phyloP scores from a whole-genome alignment of 495 filamentous ascomycete species.

The Neurospora terricola region DNA sequence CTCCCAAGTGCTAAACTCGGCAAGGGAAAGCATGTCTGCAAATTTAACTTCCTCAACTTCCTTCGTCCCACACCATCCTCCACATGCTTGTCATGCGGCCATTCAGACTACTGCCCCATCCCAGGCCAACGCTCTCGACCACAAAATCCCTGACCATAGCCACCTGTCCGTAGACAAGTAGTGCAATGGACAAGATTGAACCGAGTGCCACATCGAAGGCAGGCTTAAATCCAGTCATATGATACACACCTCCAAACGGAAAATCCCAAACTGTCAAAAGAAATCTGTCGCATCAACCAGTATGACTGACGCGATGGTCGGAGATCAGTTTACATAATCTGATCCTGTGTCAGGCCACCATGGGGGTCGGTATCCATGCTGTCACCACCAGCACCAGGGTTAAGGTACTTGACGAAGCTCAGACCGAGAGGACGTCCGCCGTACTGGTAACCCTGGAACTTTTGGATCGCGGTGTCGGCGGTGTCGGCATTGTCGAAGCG shows the following conservation, averaged over 20 bases:
- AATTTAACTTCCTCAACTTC: background rate
- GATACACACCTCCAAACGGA: background rate
- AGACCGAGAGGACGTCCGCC: conserved; percentile 89
- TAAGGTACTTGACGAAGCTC: conserved; percentile 83
- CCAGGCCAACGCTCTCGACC: background rate
- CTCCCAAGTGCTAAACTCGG: background rate
- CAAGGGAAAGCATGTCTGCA: background rate
- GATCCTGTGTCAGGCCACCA: conserved; percentile 77
- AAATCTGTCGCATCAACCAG: background rate
- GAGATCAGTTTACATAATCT: conserved; percentile 70
- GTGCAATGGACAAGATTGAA: background rate
- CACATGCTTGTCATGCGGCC: background rate
- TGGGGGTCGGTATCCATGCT: conserved; percentile 78
- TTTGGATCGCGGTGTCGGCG: conserved; percentile 88
- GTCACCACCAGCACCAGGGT: conserved; percentile 48
- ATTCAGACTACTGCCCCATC: background rate
- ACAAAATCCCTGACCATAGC: background rate
- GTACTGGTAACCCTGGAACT: conserved; percentile 96
- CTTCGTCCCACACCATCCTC: background rate
- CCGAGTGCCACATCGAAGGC: background rate
- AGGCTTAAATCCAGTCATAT: background rate
- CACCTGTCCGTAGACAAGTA: background rate
- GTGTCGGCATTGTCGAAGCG: conserved; percentile 76
- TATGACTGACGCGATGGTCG: background rate
- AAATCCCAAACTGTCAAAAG: background rate